These are phyloP conservation scores for Colletotrichum gigasporum DNA, from an alignment of 2,329 filamentous ascomycete genomes.

Conservation along the genomic window DNA sequence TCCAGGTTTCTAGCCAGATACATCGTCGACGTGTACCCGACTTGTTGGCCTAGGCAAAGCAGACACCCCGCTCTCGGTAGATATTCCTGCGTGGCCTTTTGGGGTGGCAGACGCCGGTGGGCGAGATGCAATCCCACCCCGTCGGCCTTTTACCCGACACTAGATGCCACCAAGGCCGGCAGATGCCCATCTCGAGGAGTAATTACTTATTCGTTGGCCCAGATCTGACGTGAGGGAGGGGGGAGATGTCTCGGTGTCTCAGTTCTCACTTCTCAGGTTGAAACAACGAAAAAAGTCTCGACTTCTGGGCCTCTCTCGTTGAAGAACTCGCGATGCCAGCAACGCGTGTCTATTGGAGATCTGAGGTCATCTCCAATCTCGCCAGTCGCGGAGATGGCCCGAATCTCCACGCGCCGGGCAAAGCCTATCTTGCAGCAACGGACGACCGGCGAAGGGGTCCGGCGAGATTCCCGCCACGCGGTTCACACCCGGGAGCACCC, in stretches of 20 bases:
- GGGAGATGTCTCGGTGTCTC: not conserved
- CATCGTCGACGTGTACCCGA: not conserved
- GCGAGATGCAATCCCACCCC: constrained; percentile 1
- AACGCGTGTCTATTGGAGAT: no score
- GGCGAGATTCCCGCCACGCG: not conserved
- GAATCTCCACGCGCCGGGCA: no score
- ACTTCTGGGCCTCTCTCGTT: no score
- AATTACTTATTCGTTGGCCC: not conserved
- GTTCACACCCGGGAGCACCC: constrained; percentile 26
- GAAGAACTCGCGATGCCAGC: no score
- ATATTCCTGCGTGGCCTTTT: not conserved
- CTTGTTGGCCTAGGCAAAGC: constrained; percentile 7
- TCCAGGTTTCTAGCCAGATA: constrained; percentile 17
- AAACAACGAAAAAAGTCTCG: not conserved
- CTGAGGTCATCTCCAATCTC: no score
- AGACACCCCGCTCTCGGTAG: constrained; percentile 17
- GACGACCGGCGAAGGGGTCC: not conserved
- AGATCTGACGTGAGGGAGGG: not conserved
- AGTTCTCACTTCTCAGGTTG: not conserved
- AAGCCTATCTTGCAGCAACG: not conserved
- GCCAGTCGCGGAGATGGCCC: no score
- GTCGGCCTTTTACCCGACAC: constrained; percentile 23
- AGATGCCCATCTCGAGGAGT: not conserved
- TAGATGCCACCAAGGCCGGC: constrained; percentile 7
- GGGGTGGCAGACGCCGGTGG: not conserved